phyloP scores from a whole-genome alignment of 768 basidiomycete genomes.

The Suillus alpinus region DNA sequence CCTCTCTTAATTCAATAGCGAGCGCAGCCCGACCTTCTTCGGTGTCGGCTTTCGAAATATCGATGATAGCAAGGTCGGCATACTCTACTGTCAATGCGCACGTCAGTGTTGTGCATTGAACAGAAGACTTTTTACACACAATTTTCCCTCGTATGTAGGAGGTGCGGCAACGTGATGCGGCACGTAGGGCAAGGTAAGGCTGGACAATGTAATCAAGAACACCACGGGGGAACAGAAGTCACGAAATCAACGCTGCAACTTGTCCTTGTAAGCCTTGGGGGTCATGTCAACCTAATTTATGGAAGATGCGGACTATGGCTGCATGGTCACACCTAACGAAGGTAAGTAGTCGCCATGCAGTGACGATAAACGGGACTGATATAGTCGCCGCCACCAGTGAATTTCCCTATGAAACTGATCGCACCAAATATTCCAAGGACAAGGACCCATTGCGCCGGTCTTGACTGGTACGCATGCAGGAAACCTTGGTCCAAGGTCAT shows the following conservation, averaged over 20 bases:
- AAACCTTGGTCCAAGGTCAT: background rate
- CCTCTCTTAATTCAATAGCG: constrained; percentile 38
- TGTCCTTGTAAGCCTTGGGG: background rate
- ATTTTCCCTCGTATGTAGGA: constrained; percentile 30
- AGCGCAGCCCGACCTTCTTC: constrained; percentile 37
- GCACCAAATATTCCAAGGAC: background rate
- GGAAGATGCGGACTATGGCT: background rate
- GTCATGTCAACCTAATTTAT: background rate
- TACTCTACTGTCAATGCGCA: constrained; percentile 38
- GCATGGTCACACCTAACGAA: background rate
- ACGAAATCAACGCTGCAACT: background rate
- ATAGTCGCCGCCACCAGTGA: background rate
- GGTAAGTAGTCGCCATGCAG: background rate
- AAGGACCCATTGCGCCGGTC: background rate
- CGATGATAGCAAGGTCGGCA: constrained; percentile 53
- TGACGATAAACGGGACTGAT: background rate
- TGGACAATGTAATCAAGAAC: constrained; percentile 23
- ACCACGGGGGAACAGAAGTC: background rate
- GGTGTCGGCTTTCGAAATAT: constrained; percentile 41
- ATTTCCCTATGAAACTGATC: background rate
- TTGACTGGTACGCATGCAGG: background rate
- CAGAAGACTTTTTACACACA: constrained; percentile 25
- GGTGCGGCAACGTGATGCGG: constrained; percentile 37
- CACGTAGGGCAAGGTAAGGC: constrained; percentile 27
- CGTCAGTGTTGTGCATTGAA: background rate